Evolutionary conservation across 2,329 filamentous ascomycete genomes (phyloP).

Genomic region (Fusarium hostae): DNA sequence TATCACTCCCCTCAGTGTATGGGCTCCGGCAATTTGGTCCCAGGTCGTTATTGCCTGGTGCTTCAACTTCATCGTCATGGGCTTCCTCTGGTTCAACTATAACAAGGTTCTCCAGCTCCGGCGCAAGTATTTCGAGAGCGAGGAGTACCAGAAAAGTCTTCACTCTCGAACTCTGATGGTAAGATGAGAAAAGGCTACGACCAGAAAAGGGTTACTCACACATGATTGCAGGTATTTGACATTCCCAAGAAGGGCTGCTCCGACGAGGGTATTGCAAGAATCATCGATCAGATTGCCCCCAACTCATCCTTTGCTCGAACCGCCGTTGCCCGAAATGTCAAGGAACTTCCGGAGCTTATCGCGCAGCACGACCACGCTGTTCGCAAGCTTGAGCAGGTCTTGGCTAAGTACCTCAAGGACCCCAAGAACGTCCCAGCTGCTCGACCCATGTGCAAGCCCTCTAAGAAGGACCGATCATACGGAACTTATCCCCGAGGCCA

Average conservation of each 20-base stretch:
- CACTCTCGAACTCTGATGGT: conserved; percentile 79
- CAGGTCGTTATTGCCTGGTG: conserved; percentile 69
- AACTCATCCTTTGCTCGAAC: conserved; percentile 82
- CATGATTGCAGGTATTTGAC: conserved; percentile 75
- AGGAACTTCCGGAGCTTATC: conserved; percentile 86
- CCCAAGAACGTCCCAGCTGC: conserved; percentile 81
- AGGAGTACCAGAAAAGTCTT: conserved; percentile 88
- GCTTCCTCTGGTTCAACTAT: conserved; percentile 93
- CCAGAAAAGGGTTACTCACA: conserved; percentile 4
- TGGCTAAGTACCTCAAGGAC: conserved; percentile 92
- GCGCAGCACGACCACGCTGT: conserved; percentile 85
- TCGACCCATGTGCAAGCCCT: conserved; percentile 81
- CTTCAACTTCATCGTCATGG: conserved; percentile 79
- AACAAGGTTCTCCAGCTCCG: conserved; percentile 76
- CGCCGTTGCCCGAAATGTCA: conserved; percentile 90
- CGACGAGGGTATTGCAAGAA: conserved; percentile 86
- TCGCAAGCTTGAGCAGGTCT: conserved; percentile 80
- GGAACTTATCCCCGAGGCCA: conserved; percentile 72
- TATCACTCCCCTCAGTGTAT: conserved; percentile 69
- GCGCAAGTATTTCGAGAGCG: conserved; percentile 82
- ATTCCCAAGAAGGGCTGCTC: conserved; percentile 80
- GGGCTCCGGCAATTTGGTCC: conserved; percentile 65
- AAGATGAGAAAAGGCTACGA: conserved; percentile 36
- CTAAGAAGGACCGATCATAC: conserved; percentile 80
- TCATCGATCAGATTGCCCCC: conserved; percentile 83